Base-by-base conservation (phyloP, 345 rosid species). In the Boechera stricta region DNA sequence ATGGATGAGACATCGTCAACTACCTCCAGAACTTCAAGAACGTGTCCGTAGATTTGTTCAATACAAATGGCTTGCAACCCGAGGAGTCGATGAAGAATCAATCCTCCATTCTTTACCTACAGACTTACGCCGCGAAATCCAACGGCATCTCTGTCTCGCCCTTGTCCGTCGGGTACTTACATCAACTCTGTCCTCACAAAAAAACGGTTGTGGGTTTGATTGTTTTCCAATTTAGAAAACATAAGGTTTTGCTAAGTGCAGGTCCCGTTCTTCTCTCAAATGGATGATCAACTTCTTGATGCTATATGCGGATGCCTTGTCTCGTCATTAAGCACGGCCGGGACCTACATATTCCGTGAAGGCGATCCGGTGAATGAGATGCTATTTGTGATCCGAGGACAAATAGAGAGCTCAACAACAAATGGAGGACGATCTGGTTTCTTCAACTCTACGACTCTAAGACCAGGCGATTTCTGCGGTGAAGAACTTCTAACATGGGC, bases 401-500 rank as follows among this genome's bases (percentile, higher is more conserved):
- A 85, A 57, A 75, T 95, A 16, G 96, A 92, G 68, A 95, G 99
- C 86, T 92, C 98, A 6, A 92, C 98, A 2, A 92, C 98, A 2
- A 86, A 92, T 33, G 99, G 98, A 71, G 99, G 99, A 68, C 82
- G 97, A 62, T 78, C 94, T 6, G 96, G 96, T 32, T 92, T 92
- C 87, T 95, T 88, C 81, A 92, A 95, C 83, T 84, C 96, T 55
- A 95, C 94, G 69, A 89, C 85, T 16, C 90, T 92, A 21, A 84
- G 92, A 57, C 94, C 98, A 0, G 96, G 98, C 0, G 98, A 95
- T 79, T 95, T 95, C 86, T 91, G 94, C 0, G 99, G 97, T 0
- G 99, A 95, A 81, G 98, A 95, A 62, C 82, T 91, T 72, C 89
- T 95, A 15, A 91, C 97, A 33, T 95, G 99, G 99, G 94, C 99